Evolutionary conservation across 2,329 filamentous ascomycete species (phyloP).

Genomic region (Aspergillus cejpii): DNA sequence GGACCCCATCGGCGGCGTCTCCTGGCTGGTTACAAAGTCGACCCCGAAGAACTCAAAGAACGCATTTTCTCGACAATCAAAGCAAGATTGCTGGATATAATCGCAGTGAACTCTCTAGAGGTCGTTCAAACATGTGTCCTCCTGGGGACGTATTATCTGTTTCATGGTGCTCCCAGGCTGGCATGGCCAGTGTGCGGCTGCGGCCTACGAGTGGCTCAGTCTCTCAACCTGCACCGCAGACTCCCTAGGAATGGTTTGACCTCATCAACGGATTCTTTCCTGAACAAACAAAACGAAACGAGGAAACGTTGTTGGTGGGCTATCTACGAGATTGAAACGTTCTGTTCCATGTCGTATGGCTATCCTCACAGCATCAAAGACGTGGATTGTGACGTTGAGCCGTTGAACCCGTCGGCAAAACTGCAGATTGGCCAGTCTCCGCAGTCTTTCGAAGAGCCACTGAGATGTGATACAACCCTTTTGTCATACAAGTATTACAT

Average conservation of each 20-base stretch:
- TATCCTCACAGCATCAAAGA: constrained; percentile 33
- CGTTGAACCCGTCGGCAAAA: constrained; percentile 23
- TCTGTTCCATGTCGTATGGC: constrained; percentile 39
- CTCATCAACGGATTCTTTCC: background rate
- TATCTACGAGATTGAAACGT: constrained; percentile 38
- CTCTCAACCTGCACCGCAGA: constrained; percentile 29
- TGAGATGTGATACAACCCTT: constrained; percentile 10
- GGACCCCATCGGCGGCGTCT: constrained; percentile 10
- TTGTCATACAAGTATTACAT: constrained; percentile 23
- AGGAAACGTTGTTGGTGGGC: constrained; percentile 40
- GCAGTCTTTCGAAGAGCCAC: constrained; percentile 4
- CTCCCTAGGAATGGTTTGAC: background rate
- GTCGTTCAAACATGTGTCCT: constrained; percentile 33
- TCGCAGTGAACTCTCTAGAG: constrained; percentile 23
- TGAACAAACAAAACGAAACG: constrained; percentile 17
- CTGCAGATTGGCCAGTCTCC: constrained; percentile 5
- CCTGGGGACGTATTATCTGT: constrained; percentile 36
- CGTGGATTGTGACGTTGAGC: constrained; percentile 28
- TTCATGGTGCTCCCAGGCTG: constrained; percentile 31
- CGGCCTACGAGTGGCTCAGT: constrained; percentile 33
- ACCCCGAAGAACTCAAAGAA: constrained; percentile 6
- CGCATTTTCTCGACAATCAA: constrained; percentile 14
- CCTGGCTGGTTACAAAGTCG: constrained; percentile 3
- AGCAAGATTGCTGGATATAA: constrained; percentile 19
- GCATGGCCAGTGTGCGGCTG: constrained; percentile 39